These are phyloP conservation scores for Cyclospora cayetanensis DNA, from an alignment of 169 alveolate genomes.

Conservation along the genomic window DNA sequence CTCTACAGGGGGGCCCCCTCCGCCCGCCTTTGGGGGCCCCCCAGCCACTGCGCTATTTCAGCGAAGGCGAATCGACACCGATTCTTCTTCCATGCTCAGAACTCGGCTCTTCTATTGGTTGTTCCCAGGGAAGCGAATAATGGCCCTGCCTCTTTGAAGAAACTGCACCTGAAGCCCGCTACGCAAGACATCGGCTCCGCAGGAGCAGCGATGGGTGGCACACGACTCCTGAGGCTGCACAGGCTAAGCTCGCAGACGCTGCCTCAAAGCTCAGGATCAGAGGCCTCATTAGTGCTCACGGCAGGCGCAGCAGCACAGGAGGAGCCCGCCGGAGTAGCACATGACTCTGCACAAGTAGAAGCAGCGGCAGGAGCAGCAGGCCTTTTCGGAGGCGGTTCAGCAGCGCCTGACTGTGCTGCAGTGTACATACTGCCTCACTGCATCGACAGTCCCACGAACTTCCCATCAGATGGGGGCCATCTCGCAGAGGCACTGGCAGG, in stretches of 20 bases:
- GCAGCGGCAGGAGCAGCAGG: slow-evolving; percentile 17
- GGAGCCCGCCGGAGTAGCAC: too few relatives aligned
- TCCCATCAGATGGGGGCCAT: neutral
- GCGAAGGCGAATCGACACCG: too few relatives aligned
- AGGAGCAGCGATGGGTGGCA: neutral
- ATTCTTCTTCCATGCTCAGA: too few relatives aligned
- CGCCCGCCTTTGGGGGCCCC: too few relatives aligned
- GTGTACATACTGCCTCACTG: neutral
- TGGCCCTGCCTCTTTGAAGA: too few relatives aligned
- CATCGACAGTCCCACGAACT: neutral
- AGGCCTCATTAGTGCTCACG: neutral
- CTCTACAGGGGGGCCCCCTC: too few relatives aligned
- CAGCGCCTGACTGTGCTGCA: neutral
- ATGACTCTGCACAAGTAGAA: slow-evolving; percentile 6
- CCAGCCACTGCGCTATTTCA: too few relatives aligned
- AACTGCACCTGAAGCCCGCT: too few relatives aligned
- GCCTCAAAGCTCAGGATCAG: neutral
- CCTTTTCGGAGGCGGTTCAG: neutral
- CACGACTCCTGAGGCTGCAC: neutral
- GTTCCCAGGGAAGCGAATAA: too few relatives aligned
- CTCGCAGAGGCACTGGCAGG: neutral
- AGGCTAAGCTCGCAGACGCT: neutral
- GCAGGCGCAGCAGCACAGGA: slow-evolving; percentile 17
- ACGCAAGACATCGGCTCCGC: too few relatives aligned
- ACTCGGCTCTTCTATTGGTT: too few relatives aligned